Evolutionary conservation across 352 stramenopile species (phyloP).

Genomic region (Pythium folliculosum): DNA sequence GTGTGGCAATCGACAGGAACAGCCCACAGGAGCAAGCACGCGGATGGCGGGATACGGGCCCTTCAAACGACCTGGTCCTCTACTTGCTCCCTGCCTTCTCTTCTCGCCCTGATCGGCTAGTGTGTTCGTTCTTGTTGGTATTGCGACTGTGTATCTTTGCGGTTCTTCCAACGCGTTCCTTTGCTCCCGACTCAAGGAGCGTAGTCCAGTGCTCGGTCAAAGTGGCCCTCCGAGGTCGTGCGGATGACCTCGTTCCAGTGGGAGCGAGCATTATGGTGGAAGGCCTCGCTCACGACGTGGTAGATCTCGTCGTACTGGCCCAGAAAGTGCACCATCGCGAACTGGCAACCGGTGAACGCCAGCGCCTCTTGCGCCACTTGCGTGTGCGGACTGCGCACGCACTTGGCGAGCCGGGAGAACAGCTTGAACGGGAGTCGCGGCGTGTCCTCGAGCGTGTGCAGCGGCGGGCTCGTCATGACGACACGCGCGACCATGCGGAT

Average conservation of each 20-base stretch:
- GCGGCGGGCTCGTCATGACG: constrained; percentile 77
- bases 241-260: constrained; percentile 81
- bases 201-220: constrained; percentile 80
- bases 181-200: constrained; percentile 28
- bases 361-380: constrained; percentile 81
- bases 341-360: constrained; percentile 83
- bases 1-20: too few species aligned
- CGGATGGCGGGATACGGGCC: too few species aligned
- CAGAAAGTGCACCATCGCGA: constrained; percentile 77
- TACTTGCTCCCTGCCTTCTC: too few species aligned
- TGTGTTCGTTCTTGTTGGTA: too few species aligned
- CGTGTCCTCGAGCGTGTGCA: constrained; percentile 47
- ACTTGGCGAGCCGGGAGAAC: constrained; percentile 61
- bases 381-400: constrained; percentile 58
- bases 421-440: constrained; percentile 31
- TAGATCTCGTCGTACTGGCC: constrained; percentile 66
- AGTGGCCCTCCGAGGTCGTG: constrained; percentile 64
- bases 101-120: too few species aligned
- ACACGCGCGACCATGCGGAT: constrained; percentile 84
- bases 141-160: too few species aligned
- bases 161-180: constrained; percentile 66
- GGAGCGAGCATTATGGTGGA: constrained; percentile 56
- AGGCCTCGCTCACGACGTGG: constrained; percentile 54
- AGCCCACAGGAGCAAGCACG: too few species aligned
- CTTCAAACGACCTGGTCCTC: too few species aligned